Evolutionary conservation across 1,139 yeast species (phyloP).

Genomic region (Hemisphaericaspora lyxosophila): DNA sequence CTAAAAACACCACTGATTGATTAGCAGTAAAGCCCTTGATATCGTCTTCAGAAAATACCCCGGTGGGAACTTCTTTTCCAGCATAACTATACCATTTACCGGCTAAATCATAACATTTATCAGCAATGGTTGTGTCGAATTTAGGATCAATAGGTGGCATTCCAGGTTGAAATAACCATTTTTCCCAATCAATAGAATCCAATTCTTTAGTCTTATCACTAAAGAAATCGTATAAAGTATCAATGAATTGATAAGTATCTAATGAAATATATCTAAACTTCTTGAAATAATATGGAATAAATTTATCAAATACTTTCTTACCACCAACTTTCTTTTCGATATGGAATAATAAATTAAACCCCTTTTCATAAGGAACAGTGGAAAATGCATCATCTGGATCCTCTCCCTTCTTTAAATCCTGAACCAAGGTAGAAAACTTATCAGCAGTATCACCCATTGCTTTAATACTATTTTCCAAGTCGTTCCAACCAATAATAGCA

Average conservation of each 20-base stretch:
- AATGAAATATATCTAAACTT: slow-evolving; percentile 69
- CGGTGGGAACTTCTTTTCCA: slow-evolving; percentile 19
- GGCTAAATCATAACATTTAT: slow-evolving; percentile 66
- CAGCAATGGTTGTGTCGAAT: slow-evolving; percentile 77
- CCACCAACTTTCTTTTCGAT: slow-evolving; percentile 65
- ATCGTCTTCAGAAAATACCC: slow-evolving; percentile 37
- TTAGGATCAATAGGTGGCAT: slow-evolving; percentile 79
- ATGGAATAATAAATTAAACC: slow-evolving; percentile 73
- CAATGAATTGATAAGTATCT: slow-evolving; percentile 80
- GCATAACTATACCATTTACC: slow-evolving; percentile 53
- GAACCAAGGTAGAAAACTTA: slow-evolving; percentile 66
- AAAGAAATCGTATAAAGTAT: slow-evolving; percentile 68
- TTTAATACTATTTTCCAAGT: slow-evolving; percentile 62
- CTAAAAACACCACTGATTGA: slow-evolving; percentile 78
- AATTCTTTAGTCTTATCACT: slow-evolving; percentile 46
- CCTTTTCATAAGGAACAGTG: slow-evolving; percentile 88
- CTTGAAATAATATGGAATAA: slow-evolving; percentile 73
- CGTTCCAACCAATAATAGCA: slow-evolving; percentile 88
- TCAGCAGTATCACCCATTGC: slow-evolving; percentile 56
- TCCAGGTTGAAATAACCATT: slow-evolving; percentile 80
- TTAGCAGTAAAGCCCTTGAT: slow-evolving; percentile 62
- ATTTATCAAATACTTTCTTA: slow-evolving; percentile 64
- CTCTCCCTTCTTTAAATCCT: slow-evolving; percentile 59
- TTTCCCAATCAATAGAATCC: slow-evolving; percentile 77
- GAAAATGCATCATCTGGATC: slow-evolving; percentile 93